Base-by-base conservation (phyloP, 1,284 basidiomycete genomes). In the Heterobasidion annosum region DNA sequence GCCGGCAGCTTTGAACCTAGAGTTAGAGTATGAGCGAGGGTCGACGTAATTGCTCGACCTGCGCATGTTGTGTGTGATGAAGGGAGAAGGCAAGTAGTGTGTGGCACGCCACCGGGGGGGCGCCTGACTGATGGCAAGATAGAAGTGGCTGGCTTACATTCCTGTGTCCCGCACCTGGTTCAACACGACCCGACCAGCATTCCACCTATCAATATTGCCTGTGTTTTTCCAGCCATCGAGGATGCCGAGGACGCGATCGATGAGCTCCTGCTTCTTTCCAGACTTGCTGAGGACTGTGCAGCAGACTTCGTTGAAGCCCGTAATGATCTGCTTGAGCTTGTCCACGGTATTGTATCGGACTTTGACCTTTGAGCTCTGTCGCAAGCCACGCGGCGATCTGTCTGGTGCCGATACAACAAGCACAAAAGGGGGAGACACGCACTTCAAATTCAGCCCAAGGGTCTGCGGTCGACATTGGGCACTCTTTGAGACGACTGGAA, bases 181-280 rank as follows among this genome's bases (percentile, higher is more conserved):
- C 52, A 88, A 65, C 52, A 89, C 76, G 34, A 70, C 70, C 64
- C 81, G 82, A 34, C 81, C 88, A 61, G 78, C 85, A 53, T 70
- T 66, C 81, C 84, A 91, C 63, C 75, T 79, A 58, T 85, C 85
- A 40, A 76, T 70, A 56, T 74, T 71, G 62, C 77, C 78, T 1
- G 67, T 65, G 54, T 68, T 67, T 63, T 76, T 78, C 83, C 85
- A 89, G 49, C 61, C 57, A 57, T 85, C 81, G 60, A 91, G 68
- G 57, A 75, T 71, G 10, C 61, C 61, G 45, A 74, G 68, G 57
- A 89, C 83, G 57, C 83, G 77, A 64, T 90, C 82, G 64, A 92
- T 90, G 48, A 92, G 77, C 33, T 91, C 88, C 60, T 87, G 82
- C 66, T 93, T 93, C 71, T 86, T 89, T 37, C 90, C 90, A n/a